Evolutionary conservation across 2,329 filamentous ascomycete genomes (phyloP).

Genomic region (Colletotrichum nymphaeae): DNA sequence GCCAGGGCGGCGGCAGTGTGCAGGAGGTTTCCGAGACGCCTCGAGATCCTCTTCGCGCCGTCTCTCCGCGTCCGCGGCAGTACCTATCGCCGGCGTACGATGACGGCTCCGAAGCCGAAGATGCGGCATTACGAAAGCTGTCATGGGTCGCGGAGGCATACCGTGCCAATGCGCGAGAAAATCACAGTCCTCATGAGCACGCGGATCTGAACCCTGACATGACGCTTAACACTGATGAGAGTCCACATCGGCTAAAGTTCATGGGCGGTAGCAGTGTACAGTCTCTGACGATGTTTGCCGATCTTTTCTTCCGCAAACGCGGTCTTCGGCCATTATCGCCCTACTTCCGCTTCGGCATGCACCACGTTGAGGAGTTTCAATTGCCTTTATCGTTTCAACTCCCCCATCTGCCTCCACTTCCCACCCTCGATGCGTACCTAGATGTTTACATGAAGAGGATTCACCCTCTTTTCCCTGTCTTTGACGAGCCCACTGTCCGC

Average conservation of each 20-base stretch:
- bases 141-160: constrained; percentile 26
- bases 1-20: constrained; percentile 3
- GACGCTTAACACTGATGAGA: constrained; percentile 40
- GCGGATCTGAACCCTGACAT: constrained; percentile 37
- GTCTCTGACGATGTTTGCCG: constrained; percentile 40
- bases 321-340: constrained; percentile 36
- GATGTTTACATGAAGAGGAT: constrained; percentile 37
- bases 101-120: constrained; percentile 12
- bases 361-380: constrained; percentile 39
- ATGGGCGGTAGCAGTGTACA: constrained; percentile 40
- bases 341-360: constrained; percentile 40
- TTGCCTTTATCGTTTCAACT: constrained; percentile 32
- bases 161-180: constrained; percentile 17
- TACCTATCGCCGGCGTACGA: constrained; percentile 21
- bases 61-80: constrained; percentile 5
- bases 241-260: constrained; percentile 37
- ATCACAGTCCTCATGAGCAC: constrained; percentile 12
- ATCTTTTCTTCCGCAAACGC: constrained; percentile 38
- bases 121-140: background rate
- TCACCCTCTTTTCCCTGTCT: constrained; percentile 39
- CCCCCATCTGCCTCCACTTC: constrained; percentile 32
- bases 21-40: background rate
- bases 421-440: constrained; percentile 21
- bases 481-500: constrained; percentile 32
- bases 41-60: constrained; percentile 1